Evolutionary conservation across 306 rosid genomes (phyloP).

Genomic region (Heteromeles arbutifolia): DNA sequence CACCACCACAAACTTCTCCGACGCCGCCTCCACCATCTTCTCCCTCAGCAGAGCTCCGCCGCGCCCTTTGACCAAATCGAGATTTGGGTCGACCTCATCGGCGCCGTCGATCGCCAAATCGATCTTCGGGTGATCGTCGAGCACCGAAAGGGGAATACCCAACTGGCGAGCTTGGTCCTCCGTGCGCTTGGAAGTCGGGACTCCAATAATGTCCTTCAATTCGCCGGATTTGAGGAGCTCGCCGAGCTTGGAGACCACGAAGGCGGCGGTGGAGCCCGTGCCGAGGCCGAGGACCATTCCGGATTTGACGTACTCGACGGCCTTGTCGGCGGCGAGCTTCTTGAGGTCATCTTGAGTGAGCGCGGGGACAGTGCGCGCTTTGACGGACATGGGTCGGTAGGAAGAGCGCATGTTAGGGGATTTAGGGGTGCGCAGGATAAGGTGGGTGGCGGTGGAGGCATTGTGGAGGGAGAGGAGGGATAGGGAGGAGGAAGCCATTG

Average conservation of each 20-base stretch:
- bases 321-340: conserved; percentile 76
- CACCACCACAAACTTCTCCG: conserved; percentile 62
- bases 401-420: conserved; percentile 35
- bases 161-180: conserved; percentile 75
- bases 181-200: conserved; percentile 82
- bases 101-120: conserved; percentile 88
- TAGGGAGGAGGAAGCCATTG: conserved; percentile 59
- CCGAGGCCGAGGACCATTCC: conserved; percentile 95
- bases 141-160: conserved; percentile 72
- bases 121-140: conserved; percentile 59
- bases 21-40: conserved; percentile 87
- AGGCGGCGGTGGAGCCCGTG: conserved; percentile 88
- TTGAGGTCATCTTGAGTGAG: conserved; percentile 84
- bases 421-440: conserved; percentile 39
- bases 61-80: conserved; percentile 72
- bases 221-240: conserved; percentile 50
- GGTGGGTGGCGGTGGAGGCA: conserved; percentile 36
- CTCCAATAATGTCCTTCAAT: conserved; percentile 55
- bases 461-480: conserved; percentile 47
- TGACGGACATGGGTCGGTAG: conserved; percentile 25
- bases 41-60: conserved; percentile 74
- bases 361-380: conserved; percentile 44
- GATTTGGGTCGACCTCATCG: conserved; percentile 73
- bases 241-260: conserved; percentile 77
- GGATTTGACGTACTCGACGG: conserved; percentile 65